Conservation (phyloP, 208 protist species). For the Leishmania arabica region DNA sequence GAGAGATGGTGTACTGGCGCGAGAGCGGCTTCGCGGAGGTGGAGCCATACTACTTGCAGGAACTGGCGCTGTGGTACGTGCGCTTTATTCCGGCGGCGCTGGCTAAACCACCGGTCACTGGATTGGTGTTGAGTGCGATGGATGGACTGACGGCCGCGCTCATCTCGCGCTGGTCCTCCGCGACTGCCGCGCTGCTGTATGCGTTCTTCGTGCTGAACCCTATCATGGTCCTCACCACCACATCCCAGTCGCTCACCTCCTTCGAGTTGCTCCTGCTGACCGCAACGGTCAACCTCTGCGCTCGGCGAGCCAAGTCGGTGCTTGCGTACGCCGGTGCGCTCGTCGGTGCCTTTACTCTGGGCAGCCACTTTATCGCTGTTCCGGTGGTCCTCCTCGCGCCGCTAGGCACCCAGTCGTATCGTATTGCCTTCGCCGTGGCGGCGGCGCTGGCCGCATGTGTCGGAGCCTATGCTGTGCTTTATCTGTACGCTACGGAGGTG, state of each 20-base stretch:
- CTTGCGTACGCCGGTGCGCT: conserved; percentile 23
- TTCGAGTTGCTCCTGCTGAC: conserved; percentile 61
- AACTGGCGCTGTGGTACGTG: conserved; percentile 65
- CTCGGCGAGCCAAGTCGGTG: conserved; percentile 13
- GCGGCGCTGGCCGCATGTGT: conserved; percentile 15
- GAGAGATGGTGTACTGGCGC: conserved; percentile 65
- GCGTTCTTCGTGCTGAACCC: conserved; percentile 72
- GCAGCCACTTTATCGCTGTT: conserved; percentile 59
- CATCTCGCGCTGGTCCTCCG: conserved; percentile 55
- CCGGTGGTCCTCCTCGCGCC: conserved; percentile 57
- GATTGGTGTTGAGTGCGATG: conserved; percentile 50
- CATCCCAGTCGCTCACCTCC: conserved; percentile 57
- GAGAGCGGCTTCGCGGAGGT: conserved; percentile 25
- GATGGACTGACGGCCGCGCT: conserved; percentile 63
- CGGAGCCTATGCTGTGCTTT: conserved; percentile 31
- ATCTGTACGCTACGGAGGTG: conserved; percentile 28
- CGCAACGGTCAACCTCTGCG: conserved; percentile 40
- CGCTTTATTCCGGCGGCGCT: conserved; percentile 50
- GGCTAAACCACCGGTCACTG: conserved; percentile 32
- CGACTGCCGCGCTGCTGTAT: conserved; percentile 48
- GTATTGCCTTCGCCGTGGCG: conserved; percentile 16
- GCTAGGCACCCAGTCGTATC: conserved; percentile 32
- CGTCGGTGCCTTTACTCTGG: conserved; percentile 32
- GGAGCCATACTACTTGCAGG: conserved; percentile 45
- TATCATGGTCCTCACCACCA: conserved; percentile 43